Conservation (phyloP, 2,329 filamentous ascomycete species). For the Trichophyton schoenleinii region DNA sequence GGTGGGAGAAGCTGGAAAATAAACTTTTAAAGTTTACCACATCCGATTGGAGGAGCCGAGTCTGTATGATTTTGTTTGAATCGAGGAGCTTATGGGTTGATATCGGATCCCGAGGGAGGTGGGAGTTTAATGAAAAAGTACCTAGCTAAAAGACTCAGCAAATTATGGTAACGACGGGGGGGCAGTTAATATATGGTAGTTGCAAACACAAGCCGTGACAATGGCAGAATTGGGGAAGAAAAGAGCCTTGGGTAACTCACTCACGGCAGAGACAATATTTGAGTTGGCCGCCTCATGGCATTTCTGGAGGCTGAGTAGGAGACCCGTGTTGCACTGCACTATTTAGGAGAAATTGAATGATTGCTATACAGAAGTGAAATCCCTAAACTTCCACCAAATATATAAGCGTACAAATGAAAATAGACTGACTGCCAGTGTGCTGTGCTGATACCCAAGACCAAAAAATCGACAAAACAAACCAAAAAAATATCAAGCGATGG, state of each 20-base stretch:
- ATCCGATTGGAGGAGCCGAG: background rate
- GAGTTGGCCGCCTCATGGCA: no score
- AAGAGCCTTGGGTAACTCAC: no score
- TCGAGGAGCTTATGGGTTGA: no score
- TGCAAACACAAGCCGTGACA: no score
- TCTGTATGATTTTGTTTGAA: no score
- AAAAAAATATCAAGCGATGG: background rate
- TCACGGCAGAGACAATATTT: no score
- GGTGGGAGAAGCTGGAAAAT: background rate
- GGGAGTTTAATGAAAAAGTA: background rate
- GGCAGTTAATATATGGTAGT: background rate
- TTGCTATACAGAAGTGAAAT: background rate
- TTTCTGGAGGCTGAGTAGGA: no score
- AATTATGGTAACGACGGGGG: no score
- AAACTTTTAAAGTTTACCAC: background rate
- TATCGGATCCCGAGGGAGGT: background rate
- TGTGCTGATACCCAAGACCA: background rate
- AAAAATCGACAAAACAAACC: background rate
- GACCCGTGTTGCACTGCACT: no score
- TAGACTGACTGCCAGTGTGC: background rate
- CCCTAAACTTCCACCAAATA: background rate
- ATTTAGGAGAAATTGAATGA: background rate
- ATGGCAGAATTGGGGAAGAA: no score
- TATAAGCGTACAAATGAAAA: background rate
- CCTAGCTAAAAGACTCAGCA: no score